Evolutionary conservation across 805 yeast genomes (phyloP).

Genomic region (Pichia kluyveri): DNA sequence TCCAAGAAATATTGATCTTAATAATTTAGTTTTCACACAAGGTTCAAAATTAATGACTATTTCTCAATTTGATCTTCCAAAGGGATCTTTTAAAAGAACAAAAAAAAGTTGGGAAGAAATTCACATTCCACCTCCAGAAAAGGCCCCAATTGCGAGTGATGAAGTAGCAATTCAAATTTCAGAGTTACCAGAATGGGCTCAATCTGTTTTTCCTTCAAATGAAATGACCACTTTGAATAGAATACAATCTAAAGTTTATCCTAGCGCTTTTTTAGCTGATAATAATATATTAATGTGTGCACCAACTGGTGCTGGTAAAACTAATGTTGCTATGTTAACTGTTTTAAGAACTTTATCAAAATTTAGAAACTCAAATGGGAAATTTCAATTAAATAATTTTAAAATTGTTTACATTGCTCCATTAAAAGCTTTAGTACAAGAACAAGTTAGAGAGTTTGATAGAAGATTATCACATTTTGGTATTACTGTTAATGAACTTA

Average conservation of each 20-base stretch:
- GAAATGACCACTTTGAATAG: constrained; percentile 66
- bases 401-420: constrained; percentile 90
- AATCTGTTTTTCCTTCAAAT: constrained; percentile 56
- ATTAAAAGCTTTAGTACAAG: constrained; percentile 88
- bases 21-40: constrained; percentile 56
- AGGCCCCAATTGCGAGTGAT: constrained; percentile 23
- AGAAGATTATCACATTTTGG: constrained; percentile 59
- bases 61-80: constrained; percentile 65
- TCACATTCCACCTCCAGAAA: constrained; percentile 79
- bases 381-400: constrained; percentile 45
- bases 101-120: constrained; percentile 78
- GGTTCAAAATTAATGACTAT: constrained; percentile 63
- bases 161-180: constrained; percentile 46
- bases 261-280: constrained; percentile 65
- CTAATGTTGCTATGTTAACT: constrained; percentile 89
- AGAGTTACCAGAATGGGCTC: constrained; percentile 77
- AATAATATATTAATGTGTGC: constrained; percentile 81
- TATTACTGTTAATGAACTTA: constrained; percentile 69
- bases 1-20: constrained; percentile 56
- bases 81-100: constrained; percentile 71
- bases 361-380: constrained; percentile 36
- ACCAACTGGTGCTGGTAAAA: constrained; percentile 98
- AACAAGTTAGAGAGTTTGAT: constrained; percentile 80
- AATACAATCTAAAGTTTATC: constrained; percentile 76
- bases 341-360: constrained; percentile 54